Conservation (phyloP, 2,329 filamentous ascomycete species). For the Fusarium sp. region DNA sequence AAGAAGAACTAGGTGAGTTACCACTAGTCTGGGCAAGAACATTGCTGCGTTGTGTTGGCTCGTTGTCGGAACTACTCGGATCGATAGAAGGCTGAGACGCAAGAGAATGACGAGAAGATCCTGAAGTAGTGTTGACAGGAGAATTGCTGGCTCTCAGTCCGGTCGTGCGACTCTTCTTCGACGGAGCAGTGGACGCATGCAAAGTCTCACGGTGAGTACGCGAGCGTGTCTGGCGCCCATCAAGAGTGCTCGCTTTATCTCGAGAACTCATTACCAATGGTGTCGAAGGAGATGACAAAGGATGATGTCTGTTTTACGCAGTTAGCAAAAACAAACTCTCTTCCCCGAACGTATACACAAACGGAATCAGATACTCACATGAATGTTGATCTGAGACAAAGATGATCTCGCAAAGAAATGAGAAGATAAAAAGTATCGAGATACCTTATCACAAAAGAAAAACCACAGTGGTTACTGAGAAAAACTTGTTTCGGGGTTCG, state of each 20-base stretch:
- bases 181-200: background rate
- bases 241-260: background rate
- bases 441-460: too few species aligned
- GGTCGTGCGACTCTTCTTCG: too few species aligned
- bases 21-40: fast-evolving
- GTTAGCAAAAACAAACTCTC: background rate
- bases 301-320: background rate
- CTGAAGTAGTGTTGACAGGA: background rate
- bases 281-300: background rate
- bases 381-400: too few species aligned
- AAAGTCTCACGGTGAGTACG: too few species aligned
- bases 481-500: too few species aligned
- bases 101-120: background rate
- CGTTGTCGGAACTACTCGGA: fast-evolving
- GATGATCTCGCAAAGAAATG: too few species aligned
- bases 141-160: too few species aligned
- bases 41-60: background rate
- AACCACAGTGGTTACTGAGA: too few species aligned
- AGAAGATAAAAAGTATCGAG: too few species aligned
- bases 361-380: too few species aligned
- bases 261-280: background rate
- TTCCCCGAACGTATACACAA: too few species aligned
- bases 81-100: background rate
- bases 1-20: fast-evolving
- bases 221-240: background rate